Conservation (phyloP, 352 stramenopile genomes). For the Phytophthora litchii region DNA sequence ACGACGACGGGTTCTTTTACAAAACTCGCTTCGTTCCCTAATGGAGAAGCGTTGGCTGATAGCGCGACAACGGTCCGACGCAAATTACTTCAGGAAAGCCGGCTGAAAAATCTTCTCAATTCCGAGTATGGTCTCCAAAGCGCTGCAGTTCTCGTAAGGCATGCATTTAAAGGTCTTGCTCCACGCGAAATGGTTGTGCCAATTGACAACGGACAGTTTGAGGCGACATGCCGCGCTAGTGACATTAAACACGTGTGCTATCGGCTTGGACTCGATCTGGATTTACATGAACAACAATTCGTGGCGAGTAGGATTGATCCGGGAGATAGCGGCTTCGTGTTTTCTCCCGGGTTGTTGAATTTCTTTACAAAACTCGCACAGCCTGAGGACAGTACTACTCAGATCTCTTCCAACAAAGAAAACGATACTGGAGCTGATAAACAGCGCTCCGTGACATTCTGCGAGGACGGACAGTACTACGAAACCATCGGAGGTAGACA, state of each 20-base stretch:
- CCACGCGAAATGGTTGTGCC: conserved; percentile 69
- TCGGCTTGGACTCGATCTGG: conserved; percentile 69
- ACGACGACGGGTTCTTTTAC: conserved; percentile 22
- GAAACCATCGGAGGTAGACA: conserved; percentile 5
- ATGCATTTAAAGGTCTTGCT: conserved; percentile 76
- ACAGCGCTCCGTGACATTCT: conserved; percentile 30
- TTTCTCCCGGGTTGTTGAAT: conserved; percentile 59
- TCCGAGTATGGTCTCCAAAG: conserved; percentile 65
- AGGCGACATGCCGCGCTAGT: conserved; percentile 60
- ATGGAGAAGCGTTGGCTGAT: conserved; percentile 12
- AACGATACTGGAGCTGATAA: conserved; percentile 11
- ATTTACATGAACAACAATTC: conserved; percentile 68
- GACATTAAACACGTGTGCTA: conserved; percentile 81
- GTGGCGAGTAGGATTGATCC: conserved; percentile 51
- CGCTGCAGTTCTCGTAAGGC: conserved; percentile 67
- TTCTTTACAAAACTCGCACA: conserved; percentile 60
- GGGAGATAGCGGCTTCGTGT: conserved; percentile 62
- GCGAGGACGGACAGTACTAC: conserved; percentile 28
- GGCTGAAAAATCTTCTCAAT: conserved; percentile 54
- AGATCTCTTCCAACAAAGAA: conserved; percentile 12
- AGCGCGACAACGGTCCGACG: conserved; percentile 35
- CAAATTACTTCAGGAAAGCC: conserved; percentile 69
- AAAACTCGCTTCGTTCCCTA: conserved; percentile 11
- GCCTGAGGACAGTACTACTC: conserved; percentile 2
- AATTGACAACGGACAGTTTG: conserved; percentile 71